Conservation (phyloP, 176 grass and related monocot genomes). For the Rhynchospora pubera region DNA sequence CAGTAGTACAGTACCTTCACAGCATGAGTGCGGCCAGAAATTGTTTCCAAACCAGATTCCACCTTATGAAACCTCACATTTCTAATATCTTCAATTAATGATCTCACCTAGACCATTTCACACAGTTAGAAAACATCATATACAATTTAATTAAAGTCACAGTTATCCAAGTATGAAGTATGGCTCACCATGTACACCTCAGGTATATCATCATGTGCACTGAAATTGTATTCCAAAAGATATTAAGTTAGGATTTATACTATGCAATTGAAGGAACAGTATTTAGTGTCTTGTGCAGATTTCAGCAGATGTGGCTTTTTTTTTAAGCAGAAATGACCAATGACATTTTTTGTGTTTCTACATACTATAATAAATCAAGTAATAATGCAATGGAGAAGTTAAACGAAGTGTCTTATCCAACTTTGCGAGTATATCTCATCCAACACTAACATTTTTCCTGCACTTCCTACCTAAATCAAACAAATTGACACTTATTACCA, state of each 20-base stretch:
- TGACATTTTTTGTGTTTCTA: background rate
- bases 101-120: conserved; percentile 54
- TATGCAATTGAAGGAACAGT: background rate
- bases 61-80: conserved; percentile 99
- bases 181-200: conserved; percentile 83
- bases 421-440: background rate
- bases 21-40: conserved; percentile 92
- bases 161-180: background rate
- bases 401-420: background rate
- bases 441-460: background rate
- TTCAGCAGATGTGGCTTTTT: background rate
- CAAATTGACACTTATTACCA: background rate
- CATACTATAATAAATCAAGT: background rate
- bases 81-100: conserved; percentile 92
- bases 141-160: conserved; percentile 2
- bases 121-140: conserved; percentile 8
- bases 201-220: conserved; percentile 76
- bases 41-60: conserved; percentile 75
- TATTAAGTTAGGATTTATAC: background rate
- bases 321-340: background rate
- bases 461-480: background rate
- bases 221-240: conserved; percentile 21
- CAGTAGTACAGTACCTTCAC: conserved; percentile 51
- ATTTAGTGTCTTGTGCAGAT: background rate
- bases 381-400: background rate